Evolutionary conservation across 257 asterid genomes (phyloP).

Genomic region (Haberlea rhodopensis): DNA sequence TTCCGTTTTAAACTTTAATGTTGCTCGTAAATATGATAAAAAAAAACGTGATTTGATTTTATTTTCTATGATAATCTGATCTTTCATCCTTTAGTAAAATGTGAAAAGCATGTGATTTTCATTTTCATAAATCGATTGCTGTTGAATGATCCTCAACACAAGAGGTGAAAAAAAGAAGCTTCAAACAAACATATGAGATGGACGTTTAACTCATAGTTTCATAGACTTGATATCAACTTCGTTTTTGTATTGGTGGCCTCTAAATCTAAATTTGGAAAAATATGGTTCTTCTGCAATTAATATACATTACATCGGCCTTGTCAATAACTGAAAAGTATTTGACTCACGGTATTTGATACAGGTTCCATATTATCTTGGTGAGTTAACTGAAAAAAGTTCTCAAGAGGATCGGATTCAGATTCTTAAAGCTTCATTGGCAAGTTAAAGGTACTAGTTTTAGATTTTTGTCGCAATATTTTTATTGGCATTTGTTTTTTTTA

Average conservation of each 20-base stretch:
- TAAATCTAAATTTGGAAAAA: too few species aligned
- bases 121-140: not conserved
- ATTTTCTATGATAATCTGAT: not conserved
- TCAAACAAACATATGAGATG: not conserved
- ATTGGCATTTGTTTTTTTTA: too few species aligned
- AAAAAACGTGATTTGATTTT: not conserved
- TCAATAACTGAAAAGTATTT: not conserved
- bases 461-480: slow-evolving; percentile 5
- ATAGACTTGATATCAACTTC: not conserved
- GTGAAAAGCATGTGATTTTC: not conserved
- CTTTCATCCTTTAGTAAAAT: too few species aligned
- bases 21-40: not conserved
- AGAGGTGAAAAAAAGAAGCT: not conserved
- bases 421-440: slow-evolving; percentile 72
- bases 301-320: too few species aligned
- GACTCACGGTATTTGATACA: slow-evolving; percentile 28
- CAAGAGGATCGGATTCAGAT: slow-evolving; percentile 67
- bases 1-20: not conserved
- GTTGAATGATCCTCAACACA: not conserved
- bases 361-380: slow-evolving; percentile 88
- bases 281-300: too few species aligned
- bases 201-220: not conserved
- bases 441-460: slow-evolving; percentile 58
- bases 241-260: not conserved
- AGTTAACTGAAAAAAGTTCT: slow-evolving; percentile 63